Evolutionary conservation across 2,329 filamentous ascomycete genomes (phyloP).

Genomic region (Aspergillus fructus): DNA sequence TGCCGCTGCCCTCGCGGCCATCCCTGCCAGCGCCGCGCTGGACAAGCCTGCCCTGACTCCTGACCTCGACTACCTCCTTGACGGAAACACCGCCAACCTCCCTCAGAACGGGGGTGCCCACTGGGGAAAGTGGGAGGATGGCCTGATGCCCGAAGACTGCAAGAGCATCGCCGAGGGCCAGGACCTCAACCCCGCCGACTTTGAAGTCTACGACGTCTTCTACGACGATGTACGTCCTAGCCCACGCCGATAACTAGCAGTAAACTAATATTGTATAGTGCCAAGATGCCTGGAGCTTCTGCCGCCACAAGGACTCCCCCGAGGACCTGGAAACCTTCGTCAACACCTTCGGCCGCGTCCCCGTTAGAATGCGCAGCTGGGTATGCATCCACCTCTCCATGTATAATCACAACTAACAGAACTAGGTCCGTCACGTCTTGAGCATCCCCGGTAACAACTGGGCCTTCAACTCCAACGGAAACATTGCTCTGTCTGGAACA

Average conservation of each 20-base stretch:
- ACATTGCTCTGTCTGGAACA: constrained; percentile 4
- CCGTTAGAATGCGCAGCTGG: constrained; percentile 12
- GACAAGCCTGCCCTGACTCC: constrained; percentile 7
- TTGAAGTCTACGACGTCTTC: constrained; percentile 10
- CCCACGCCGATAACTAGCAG: too few species aligned
- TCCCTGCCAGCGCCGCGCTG: background rate
- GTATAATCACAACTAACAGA: background rate
- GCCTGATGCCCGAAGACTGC: constrained; percentile 8
- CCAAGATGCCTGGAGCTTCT: constrained; percentile 6
- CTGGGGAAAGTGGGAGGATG: constrained; percentile 4
- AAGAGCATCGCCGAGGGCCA: constrained; percentile 10
- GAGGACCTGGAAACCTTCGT: background rate
- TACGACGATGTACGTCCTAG: constrained; percentile 2
- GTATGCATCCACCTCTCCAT: background rate
- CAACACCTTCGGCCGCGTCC: constrained; percentile 1
- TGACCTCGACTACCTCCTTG: constrained; percentile 7
- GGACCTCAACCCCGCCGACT: constrained; percentile 5
- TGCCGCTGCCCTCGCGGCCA: background rate
- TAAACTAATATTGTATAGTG: background rate
- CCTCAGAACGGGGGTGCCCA: background rate
- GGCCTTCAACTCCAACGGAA: constrained; percentile 9
- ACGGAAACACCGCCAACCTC: constrained; percentile 2
- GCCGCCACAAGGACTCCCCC: constrained; percentile 3
- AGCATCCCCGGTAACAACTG: constrained; percentile 6
- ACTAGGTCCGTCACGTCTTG: constrained; percentile 4